Evolutionary conservation across 306 rosid species (phyloP), one percentile per base, ranked within the genome.

Genomic region (Inga oerstediana): DNA sequence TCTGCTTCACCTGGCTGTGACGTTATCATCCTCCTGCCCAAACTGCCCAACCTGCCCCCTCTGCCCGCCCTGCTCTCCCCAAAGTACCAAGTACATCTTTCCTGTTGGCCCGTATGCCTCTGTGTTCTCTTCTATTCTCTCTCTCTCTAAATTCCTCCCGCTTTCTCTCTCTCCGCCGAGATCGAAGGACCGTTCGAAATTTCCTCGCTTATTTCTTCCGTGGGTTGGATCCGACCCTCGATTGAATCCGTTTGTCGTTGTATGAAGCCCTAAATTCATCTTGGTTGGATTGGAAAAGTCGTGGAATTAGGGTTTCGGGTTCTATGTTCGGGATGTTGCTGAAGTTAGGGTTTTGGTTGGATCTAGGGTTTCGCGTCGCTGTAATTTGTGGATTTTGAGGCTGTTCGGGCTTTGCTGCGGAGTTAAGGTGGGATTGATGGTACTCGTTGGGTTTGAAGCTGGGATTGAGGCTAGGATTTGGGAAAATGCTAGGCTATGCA

Each of bases 401-500:
- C 65, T 1, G 77, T 30, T 74, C 1, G 61, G 77, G 61, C 27
- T 82, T 76, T 61, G 9, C 4, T 7, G 37, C 7, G 54, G 79
- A 59, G 64, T 68, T 49, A 27, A 72, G 82, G 76, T 12, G 74
- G 81, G 75, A 78, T 88, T 90, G 89, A 88, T 86, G 90, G 67
- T 90, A 32, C 74, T 82, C 77, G 83, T 82, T 70, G 83, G 83
- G 58, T 74, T 41, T 88, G 87, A 78, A 79, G 87, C 80, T 54
- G 82, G 88, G 86, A 86, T 88, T 89, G 86, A 82, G 81, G 80
- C 84, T 79, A 49, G 86, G 77, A 81, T 86, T 87, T 85, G 90
- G 91, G 92, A 89, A 89, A 89, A 91, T 89, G 93, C 91, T 54
- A 89, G 93, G 95, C 89, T 91, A 89, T 91, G 93, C 95, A 86